phyloP scores from a whole-genome alignment of 208 protist genomes.

The Wallacemonas sp. region DNA sequence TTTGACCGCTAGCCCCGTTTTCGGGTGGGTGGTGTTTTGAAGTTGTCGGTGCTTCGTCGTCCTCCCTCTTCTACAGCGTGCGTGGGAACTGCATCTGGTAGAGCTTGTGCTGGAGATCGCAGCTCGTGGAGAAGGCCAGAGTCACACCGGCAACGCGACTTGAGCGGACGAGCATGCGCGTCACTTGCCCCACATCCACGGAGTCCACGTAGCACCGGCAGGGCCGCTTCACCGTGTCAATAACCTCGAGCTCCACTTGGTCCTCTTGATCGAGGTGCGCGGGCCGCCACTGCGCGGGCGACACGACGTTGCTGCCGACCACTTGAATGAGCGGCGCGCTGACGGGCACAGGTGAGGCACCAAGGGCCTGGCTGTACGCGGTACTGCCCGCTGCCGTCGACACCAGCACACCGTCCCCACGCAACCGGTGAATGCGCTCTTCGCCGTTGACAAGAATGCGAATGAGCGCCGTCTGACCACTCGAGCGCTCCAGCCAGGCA shows the following conservation, averaged over 20 bases:
- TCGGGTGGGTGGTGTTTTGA: neutral
- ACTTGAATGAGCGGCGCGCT: constrained; percentile 86
- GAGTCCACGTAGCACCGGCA: constrained; percentile 89
- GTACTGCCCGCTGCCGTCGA: constrained; percentile 88
- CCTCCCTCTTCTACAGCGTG: constrained; percentile 21
- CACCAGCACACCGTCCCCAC: constrained; percentile 87
- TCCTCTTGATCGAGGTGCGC: constrained; percentile 88
- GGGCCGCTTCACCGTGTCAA: constrained; percentile 80
- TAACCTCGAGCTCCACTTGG: constrained; percentile 86
- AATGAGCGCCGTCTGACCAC: constrained; percentile 88
- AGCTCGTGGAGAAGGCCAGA: constrained; percentile 84
- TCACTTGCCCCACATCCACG: constrained; percentile 81
- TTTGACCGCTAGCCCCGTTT: neutral
- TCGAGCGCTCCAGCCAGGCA: constrained; percentile 89
- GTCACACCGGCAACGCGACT: constrained; percentile 80
- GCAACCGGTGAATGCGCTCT: constrained; percentile 75
- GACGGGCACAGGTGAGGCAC: constrained; percentile 86
- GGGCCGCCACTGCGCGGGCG: constrained; percentile 83
- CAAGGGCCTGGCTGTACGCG: constrained; percentile 84
- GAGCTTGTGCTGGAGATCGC: constrained; percentile 88
- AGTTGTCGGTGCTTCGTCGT: neutral
- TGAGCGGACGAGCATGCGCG: constrained; percentile 79
- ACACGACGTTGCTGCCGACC: constrained; percentile 90
- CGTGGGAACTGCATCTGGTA: constrained; percentile 91
- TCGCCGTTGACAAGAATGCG: constrained; percentile 87